Conservation (phyloP, 2,329 filamentous ascomycete species). For the Leptographium lundbergii region DNA sequence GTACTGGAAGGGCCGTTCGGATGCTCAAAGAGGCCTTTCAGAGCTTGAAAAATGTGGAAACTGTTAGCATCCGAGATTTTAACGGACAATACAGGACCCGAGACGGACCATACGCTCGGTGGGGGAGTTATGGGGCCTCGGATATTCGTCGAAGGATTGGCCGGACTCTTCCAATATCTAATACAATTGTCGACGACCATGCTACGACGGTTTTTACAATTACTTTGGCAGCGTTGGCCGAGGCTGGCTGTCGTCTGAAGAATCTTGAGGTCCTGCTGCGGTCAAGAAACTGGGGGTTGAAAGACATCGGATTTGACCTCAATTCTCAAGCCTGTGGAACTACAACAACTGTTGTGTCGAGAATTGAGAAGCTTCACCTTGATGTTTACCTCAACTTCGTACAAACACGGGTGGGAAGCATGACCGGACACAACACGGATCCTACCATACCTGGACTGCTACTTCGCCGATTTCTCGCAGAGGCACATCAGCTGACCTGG, state of each 20-base stretch:
- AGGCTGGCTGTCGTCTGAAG: conserved; percentile 23
- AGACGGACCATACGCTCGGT: conserved; percentile 28
- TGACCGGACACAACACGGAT: not conserved
- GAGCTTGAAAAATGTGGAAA: conserved; percentile 40
- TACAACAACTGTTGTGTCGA: conserved; percentile 27
- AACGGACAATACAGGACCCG: conserved; percentile 33
- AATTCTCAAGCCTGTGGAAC: conserved; percentile 22
- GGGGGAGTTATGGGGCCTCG: conserved; percentile 42
- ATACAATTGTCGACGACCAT: conserved; percentile 11
- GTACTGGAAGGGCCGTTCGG: conserved; percentile 33
- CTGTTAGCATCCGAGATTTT: conserved; percentile 48
- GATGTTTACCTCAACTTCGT: conserved; percentile 9
- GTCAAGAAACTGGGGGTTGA: conserved; percentile 16
- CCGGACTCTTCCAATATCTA: not conserved
- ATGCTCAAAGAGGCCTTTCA: conserved; percentile 45
- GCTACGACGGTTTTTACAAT: conserved; percentile 24
- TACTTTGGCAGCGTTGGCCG: conserved; percentile 29
- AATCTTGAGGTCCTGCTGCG: conserved; percentile 36
- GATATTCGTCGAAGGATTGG: conserved; percentile 26
- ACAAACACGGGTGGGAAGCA: not conserved
- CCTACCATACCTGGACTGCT: conserved; percentile 10
- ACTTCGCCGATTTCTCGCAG: conserved; percentile 24
- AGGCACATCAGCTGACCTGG: conserved; percentile 30
- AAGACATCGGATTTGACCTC: conserved; percentile 33
- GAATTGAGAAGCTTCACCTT: conserved; percentile 34